These are phyloP conservation scores for Coffea eugenioides DNA, from an alignment of 257 asterid genomes.

Conservation along the genomic window DNA sequence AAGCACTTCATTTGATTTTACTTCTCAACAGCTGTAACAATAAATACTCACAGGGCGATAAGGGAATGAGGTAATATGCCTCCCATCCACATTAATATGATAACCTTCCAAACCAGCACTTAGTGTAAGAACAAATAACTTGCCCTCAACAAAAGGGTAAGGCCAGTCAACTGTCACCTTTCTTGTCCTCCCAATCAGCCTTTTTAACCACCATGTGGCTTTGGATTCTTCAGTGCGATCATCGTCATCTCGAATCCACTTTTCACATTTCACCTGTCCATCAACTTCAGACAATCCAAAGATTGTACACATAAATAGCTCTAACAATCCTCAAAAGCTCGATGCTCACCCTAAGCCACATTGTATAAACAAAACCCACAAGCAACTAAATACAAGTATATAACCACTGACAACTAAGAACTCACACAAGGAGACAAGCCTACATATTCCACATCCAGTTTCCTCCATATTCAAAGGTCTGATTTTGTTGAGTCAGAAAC, in stretches of 20 bases:
- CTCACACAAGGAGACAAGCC: neutral
- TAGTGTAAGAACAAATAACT: constrained; percentile 84
- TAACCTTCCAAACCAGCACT: constrained; percentile 92
- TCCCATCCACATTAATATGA: constrained; percentile 81
- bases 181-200: constrained; percentile 87
- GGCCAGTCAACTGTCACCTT: constrained; percentile 92
- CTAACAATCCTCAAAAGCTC: constrained; percentile 3
- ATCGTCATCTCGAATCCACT: constrained; percentile 87
- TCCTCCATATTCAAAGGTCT: neutral
- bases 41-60: constrained; percentile 74
- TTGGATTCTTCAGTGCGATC: constrained; percentile 73
- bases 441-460: neutral
- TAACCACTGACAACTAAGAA: neutral
- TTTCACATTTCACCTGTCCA: constrained; percentile 93
- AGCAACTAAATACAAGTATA: neutral
- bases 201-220: constrained; percentile 85
- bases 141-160: constrained; percentile 79
- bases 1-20: constrained; percentile 12
- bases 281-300: constrained; percentile 58
- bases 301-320: constrained; percentile 20
- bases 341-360: constrained; percentile 6
- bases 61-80: constrained; percentile 82
- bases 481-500: neutral
- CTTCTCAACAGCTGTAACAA: neutral
- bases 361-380: constrained; percentile 3